Evolutionary conservation across 1,139 yeast species (phyloP), one percentile per base, ranked within the genome.

Genomic region (Suhomyces panamericanus): DNA sequence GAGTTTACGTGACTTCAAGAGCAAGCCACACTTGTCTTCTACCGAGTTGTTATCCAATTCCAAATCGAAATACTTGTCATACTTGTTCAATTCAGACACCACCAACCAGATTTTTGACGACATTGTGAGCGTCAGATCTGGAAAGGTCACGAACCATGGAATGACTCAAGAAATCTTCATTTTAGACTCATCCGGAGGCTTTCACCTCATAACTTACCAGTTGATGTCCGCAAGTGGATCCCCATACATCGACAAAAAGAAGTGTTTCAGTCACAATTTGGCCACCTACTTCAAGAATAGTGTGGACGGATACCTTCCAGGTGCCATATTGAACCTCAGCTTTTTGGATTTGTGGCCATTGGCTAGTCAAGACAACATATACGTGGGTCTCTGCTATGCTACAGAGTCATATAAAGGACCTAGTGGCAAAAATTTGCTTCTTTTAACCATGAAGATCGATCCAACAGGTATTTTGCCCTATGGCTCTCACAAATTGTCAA

Each of bases 1-100:
- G 4, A 72, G 85, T 0, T 69, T 89, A 32, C 75, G 87, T 51
- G 95, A 89, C 60, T 70, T 78, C 40, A 75, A 78, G 38, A 93
- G 95, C 36, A 83, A 81, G 55, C 83, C 90, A 1, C 59, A 58
- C 5, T 62, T 83, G 32, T 63, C 72, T 13, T 50, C 53, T 11
- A 49, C 62, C 11, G 78, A 77, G 44, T 58, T 78, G 27, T 55
- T 70, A 35, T 35, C 52, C 29, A 40, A 41, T 26, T 39, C 43
- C 30, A 38, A 43, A 28, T 52, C 61, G 12, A 57, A 49, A 16
- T 43, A 73, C 6, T 55, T 73, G n/a, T 53, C 70, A 5, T 58
- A 62, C 38, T 51, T 65, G 34, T 62, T 62, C 32, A 49, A 54
- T 12, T 38, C 50, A 52, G 59, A 48, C 32, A 60, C 59, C 20